Percentiles rank a stretch among this genome's conserved stretches.
Evolutionary conservation across 202 grass and related monocot species (phyloP).

Genomic region (Dendrocalamus latiflorus): DNA sequence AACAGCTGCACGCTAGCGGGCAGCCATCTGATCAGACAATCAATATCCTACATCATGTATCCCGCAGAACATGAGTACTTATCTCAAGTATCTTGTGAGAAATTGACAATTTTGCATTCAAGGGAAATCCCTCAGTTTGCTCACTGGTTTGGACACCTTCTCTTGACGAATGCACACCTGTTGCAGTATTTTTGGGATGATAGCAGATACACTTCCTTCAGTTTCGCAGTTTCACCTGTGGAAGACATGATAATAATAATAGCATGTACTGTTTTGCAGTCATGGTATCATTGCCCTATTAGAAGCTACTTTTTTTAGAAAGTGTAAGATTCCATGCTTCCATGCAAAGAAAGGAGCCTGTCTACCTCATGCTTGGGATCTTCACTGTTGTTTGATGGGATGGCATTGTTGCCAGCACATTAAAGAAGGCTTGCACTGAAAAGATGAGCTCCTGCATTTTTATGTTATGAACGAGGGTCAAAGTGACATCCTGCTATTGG

Average conservation of each 20-base stretch:
- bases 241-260: conserved; percentile 7
- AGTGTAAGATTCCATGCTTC: neutral
- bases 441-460: neutral
- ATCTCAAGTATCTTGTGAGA: neutral
- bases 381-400: neutral
- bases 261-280: neutral
- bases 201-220: neutral
- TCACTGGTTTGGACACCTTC: neutral
- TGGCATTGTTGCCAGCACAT: neutral
- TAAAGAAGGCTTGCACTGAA: neutral
- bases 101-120: neutral
- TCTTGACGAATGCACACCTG: neutral
- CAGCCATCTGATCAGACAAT: neutral
- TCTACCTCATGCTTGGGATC: neutral
- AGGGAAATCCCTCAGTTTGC: neutral
- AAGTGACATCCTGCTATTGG: neutral
- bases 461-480: neutral
- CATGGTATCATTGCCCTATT: neutral
- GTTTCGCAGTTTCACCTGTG: neutral
- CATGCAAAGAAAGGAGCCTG: neutral
- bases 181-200: neutral
- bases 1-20: too few species aligned
- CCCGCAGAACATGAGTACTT: neutral
- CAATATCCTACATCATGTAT: neutral
- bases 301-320: neutral